Conservation (phyloP, 164 flowering plant species). For the Nymphaea colorata region DNA sequence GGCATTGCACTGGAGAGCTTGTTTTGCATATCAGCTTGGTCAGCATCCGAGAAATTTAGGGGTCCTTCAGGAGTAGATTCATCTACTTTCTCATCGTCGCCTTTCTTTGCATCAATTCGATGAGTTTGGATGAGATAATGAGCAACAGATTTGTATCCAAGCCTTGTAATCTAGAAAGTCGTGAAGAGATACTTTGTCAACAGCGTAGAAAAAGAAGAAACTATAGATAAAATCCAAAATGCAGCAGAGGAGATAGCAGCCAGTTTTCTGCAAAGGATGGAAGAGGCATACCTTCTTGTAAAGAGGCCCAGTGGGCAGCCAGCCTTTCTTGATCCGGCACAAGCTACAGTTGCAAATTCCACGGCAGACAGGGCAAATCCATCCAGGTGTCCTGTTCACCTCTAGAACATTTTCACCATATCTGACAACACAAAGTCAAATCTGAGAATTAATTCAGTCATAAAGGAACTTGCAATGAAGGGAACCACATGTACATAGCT, state of each 20-base stretch:
- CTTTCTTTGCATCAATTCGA: conserved; percentile 22
- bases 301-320: conserved; percentile 74
- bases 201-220: conserved; percentile 1
- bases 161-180: conserved; percentile 30
- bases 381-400: conserved; percentile 52
- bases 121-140: conserved; percentile 73
- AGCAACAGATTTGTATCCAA: conserved; percentile 88
- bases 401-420: conserved; percentile 94
- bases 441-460: background rate
- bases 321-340: conserved; percentile 77
- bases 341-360: conserved; percentile 98
- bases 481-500: background rate
- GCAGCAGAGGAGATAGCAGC: background rate
- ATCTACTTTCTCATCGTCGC: conserved; percentile 5
- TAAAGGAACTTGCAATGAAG: background rate
- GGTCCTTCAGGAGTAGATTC: conserved; percentile 1
- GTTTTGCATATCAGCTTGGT: background rate
- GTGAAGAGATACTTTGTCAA: background rate
- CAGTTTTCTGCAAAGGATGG: background rate
- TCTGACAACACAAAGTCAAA: conserved; percentile 32
- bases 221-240: background rate
- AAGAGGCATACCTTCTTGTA: conserved; percentile 48
- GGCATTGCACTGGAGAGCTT: background rate
- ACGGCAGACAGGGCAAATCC: conserved; percentile 91
- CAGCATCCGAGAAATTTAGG: conserved; percentile 7